A percentile compares a stretch with the other conserved stretches of the same genome.
Conservation (phyloP, 83 land plant species). For the Picea abies region DNA sequence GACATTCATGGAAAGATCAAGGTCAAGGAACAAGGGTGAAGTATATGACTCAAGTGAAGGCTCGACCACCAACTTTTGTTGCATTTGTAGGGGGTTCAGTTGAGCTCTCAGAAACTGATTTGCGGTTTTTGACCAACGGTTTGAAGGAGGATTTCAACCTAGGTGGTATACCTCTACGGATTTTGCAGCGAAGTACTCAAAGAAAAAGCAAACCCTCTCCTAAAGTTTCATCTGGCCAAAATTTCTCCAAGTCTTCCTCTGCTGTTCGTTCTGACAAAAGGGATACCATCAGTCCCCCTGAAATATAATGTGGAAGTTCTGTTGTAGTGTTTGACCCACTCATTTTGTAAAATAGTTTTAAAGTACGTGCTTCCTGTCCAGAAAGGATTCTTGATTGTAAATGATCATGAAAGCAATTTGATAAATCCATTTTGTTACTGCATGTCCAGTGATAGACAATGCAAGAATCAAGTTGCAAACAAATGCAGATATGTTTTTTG, state of each 20-base stretch:
- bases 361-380: too few species aligned
- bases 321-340: too few species aligned
- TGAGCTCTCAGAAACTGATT: conserved; percentile 75
- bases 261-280: conserved; percentile 6
- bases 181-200: conserved; percentile 59
- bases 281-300: neutral
- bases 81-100: conserved; percentile 81
- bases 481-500: too few species aligned
- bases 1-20: conserved; percentile 90
- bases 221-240: conserved; percentile 5
- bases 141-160: conserved; percentile 91
- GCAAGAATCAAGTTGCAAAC: too few species aligned
- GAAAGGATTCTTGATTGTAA: too few species aligned
- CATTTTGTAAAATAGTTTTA: too few species aligned
- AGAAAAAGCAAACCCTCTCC: conserved; percentile 20
- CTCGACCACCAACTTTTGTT: conserved; percentile 97
- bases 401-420: too few species aligned
- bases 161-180: conserved; percentile 91
- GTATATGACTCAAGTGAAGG: conserved; percentile 97
- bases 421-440: too few species aligned
- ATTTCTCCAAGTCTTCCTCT: conserved; percentile 9
- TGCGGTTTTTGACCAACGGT: conserved; percentile 83
- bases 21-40: conserved; percentile 80
- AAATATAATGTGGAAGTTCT: neutral
- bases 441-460: too few species aligned